Percentiles rank a stretch among this genome's conserved stretches.
Conservation (phyloP, 176 grass and related monocot species). For the Ampelocalamus luodianensis region DNA sequence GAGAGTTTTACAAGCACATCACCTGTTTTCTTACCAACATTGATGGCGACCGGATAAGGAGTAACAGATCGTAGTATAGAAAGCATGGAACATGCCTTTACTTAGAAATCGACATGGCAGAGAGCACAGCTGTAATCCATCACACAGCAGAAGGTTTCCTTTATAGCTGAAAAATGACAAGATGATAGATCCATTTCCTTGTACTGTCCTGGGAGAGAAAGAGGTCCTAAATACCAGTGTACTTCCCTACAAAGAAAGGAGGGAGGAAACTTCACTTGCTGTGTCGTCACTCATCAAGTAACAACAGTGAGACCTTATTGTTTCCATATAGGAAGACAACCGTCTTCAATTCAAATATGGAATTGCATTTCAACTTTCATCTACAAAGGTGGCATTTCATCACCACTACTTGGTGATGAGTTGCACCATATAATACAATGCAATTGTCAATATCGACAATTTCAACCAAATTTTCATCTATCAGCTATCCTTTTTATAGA, state of each 20-base stretch:
- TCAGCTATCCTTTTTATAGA: background rate
- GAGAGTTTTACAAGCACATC: background rate
- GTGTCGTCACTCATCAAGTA: background rate
- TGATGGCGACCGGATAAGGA: slow-evolving; percentile 12
- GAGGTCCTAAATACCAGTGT: slow-evolving; percentile 14
- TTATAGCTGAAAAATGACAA: slow-evolving; percentile 24
- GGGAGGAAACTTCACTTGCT: background rate
- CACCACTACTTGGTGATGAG: slow-evolving; percentile 6
- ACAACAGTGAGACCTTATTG: background rate
- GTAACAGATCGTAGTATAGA: background rate
- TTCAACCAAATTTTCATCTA: background rate
- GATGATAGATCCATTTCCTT: slow-evolving; percentile 12
- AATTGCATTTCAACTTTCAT: slow-evolving; percentile 24
- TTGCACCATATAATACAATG: slow-evolving; percentile 27
- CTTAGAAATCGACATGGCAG: slow-evolving; percentile 11
- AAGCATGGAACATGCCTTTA: slow-evolving; percentile 21
- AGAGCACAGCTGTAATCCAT: slow-evolving; percentile 32
- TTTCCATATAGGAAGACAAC: background rate
- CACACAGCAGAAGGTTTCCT: background rate
- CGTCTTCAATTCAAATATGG: slow-evolving; percentile 17
- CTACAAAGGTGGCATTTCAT: background rate
- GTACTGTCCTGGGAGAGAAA: background rate
- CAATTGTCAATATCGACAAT: slow-evolving; percentile 34
- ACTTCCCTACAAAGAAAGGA: background rate
- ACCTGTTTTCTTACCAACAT: background rate